phyloP scores from a whole-genome alignment of 2,329 filamentous ascomycete genomes.

The Calonectria pseudoreteaudii region DNA sequence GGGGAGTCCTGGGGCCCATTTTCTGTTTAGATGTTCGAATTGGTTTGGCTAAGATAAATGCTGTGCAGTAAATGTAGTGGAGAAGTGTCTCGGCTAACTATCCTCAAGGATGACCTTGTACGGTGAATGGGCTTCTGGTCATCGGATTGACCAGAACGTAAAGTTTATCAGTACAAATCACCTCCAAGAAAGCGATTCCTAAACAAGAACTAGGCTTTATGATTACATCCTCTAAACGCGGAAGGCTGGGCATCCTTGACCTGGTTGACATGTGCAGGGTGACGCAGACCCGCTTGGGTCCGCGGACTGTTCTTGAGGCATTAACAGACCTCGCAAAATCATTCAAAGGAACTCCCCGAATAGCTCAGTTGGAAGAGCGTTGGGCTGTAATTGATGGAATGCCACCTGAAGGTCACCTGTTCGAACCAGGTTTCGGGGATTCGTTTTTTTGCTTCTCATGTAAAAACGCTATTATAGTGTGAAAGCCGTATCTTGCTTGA shows the following conservation, averaged over 20 bases:
- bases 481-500: no score
- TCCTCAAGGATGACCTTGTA: no score
- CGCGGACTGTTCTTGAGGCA: background rate
- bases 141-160: no score
- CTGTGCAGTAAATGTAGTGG: no score
- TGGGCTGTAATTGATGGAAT: conserved; percentile 27
- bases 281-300: background rate
- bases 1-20: no score
- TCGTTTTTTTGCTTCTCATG: background rate
- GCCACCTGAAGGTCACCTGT: conserved; percentile 29
- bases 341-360: conserved; percentile 16
- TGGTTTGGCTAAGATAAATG: no score
- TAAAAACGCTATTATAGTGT: no score
- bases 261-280: background rate
- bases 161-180: no score
- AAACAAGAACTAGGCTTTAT: background rate
- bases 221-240: background rate
- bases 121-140: no score
- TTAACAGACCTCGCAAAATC: background rate
- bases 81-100: no score
- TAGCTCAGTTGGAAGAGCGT: conserved; percentile 31
- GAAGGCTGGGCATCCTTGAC: background rate
- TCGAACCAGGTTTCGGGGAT: conserved; percentile 29
- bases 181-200: background rate
- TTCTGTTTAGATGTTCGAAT: no score